Evolutionary conservation across 768 basidiomycete genomes (phyloP).

Genomic region (Suillus lakei): DNA sequence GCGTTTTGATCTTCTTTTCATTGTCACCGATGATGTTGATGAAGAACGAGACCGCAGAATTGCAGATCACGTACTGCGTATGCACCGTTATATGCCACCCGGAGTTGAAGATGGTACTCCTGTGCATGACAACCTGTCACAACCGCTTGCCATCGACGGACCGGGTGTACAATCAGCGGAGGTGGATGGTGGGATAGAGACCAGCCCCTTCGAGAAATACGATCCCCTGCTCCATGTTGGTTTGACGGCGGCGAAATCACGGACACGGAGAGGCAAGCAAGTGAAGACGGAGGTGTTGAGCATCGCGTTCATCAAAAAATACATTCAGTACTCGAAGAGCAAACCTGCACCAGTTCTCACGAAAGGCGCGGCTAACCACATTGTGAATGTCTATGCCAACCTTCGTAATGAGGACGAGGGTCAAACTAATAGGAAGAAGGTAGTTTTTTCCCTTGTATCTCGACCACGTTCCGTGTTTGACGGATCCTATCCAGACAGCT

Average conservation of each 20-base stretch:
- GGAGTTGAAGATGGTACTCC: conserved; percentile 98
- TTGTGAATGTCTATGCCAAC: conserved; percentile 89
- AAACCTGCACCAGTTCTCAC: conserved; percentile 84
- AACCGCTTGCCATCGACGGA: conserved; percentile 87
- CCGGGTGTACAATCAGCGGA: conserved; percentile 51
- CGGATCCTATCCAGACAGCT: conserved; percentile 69
- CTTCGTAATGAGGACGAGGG: conserved; percentile 90
- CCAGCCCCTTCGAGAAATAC: conserved; percentile 92
- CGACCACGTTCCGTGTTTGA: conserved; percentile 8
- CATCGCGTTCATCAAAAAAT: conserved; percentile 96
- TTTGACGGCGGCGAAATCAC: conserved; percentile 53
- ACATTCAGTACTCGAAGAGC: conserved; percentile 96
- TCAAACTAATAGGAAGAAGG: conserved; percentile 86
- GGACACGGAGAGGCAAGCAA: conserved; percentile 64
- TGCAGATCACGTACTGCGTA: conserved; percentile 95
- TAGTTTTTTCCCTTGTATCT: conserved; percentile 30
- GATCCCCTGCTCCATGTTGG: conserved; percentile 94
- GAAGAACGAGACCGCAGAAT: conserved; percentile 92
- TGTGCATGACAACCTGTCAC: conserved; percentile 82
- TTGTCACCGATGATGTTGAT: conserved; percentile 98
- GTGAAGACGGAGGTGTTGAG: conserved; percentile 82
- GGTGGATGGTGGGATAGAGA: conserved; percentile 41
- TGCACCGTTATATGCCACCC: conserved; percentile 96
- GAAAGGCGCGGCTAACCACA: conserved; percentile 92
- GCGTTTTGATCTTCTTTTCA: conserved; percentile 97